These are phyloP conservation scores for Rosa chinensis DNA, from an alignment of 306 rosid species.

Conservation along the genomic window DNA sequence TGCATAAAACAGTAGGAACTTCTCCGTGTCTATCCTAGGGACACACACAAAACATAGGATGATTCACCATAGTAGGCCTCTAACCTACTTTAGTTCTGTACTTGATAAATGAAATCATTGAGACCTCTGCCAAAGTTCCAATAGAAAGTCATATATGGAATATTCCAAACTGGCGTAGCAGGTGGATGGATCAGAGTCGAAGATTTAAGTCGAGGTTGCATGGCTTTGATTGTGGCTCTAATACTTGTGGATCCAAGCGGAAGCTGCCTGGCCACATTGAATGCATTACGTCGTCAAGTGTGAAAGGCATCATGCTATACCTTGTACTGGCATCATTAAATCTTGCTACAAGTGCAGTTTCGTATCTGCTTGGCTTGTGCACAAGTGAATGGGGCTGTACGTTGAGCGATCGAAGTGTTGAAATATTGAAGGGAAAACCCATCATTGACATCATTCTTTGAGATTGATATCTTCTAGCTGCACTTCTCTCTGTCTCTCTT, in stretches of 20 bases:
- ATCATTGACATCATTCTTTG: constrained; percentile 68
- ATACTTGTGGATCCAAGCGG: constrained; percentile 48
- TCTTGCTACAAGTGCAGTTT: constrained; percentile 45
- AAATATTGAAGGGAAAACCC: constrained; percentile 50
- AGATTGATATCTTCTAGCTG: constrained; percentile 77
- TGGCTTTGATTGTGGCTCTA: constrained; percentile 42
- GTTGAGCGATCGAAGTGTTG: constrained; percentile 58
- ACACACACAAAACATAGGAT: constrained; percentile 31
- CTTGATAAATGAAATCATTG: constrained; percentile 21
- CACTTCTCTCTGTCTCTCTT: constrained; percentile 82
- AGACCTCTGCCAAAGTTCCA: constrained; percentile 7
- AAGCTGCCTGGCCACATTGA: constrained; percentile 95
- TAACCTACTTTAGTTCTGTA: constrained; percentile 43
- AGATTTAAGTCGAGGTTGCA: constrained; percentile 77
- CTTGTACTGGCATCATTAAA: constrained; percentile 56
- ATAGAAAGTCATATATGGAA: constrained; percentile 16
- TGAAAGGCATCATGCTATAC: constrained; percentile 48
- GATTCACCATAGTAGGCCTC: constrained; percentile 27
- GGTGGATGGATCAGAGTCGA: constrained; percentile 52
- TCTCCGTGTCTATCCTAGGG: constrained; percentile 23
- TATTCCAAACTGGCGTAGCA: constrained; percentile 17
- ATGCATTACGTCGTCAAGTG: constrained; percentile 48
- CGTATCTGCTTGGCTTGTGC: constrained; percentile 64
- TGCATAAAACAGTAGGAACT: constrained; percentile 29
- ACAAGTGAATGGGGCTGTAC: constrained; percentile 76